Evolutionary conservation across 2,329 filamentous ascomycete species (phyloP).

Genomic region (Pleurostoma richardsiae): DNA sequence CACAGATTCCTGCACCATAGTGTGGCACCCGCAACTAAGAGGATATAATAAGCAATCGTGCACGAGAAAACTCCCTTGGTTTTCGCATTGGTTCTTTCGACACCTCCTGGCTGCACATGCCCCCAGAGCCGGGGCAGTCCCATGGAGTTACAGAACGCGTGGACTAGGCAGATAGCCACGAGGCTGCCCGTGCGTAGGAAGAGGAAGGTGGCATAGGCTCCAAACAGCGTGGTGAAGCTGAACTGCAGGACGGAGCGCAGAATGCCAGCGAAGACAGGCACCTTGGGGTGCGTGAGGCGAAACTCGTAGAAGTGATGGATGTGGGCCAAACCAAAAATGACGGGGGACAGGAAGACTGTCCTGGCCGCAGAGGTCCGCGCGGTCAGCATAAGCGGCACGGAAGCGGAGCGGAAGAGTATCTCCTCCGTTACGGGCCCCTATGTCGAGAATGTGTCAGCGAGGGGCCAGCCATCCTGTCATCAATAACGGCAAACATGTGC

Average conservation of each 20-base stretch:
- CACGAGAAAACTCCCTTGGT: slow-evolving; percentile 33
- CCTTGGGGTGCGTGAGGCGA: slow-evolving; percentile 69
- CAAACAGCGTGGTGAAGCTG: slow-evolving; percentile 86
- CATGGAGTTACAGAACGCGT: slow-evolving; percentile 89
- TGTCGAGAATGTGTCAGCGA: background rate
- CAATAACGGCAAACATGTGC: too few relatives aligned
- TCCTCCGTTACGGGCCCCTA: slow-evolving; percentile 89
- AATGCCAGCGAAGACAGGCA: slow-evolving; percentile 57
- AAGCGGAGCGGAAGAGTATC: slow-evolving; percentile 83
- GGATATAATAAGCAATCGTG: slow-evolving; percentile 73
- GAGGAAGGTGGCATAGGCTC: slow-evolving; percentile 84
- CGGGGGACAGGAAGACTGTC: slow-evolving; percentile 76
- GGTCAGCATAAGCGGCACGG: slow-evolving; percentile 76
- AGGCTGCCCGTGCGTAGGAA: slow-evolving; percentile 83
- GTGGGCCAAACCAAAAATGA: slow-evolving; percentile 91
- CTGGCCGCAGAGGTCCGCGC: slow-evolving; percentile 50
- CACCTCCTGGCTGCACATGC: slow-evolving; percentile 48
- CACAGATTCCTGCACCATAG: slow-evolving; percentile 70
- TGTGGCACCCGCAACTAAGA: slow-evolving; percentile 67
- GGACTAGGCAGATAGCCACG: slow-evolving; percentile 67
- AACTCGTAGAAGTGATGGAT: slow-evolving; percentile 97
- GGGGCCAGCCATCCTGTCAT: too few relatives aligned
- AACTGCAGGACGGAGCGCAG: slow-evolving; percentile 78
- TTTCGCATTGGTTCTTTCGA: background rate
- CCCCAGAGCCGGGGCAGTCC: slow-evolving; percentile 87